Base-by-base conservation (phyloP, 176 grass and related monocot species). In the Miscanthus lutarioriparius region DNA sequence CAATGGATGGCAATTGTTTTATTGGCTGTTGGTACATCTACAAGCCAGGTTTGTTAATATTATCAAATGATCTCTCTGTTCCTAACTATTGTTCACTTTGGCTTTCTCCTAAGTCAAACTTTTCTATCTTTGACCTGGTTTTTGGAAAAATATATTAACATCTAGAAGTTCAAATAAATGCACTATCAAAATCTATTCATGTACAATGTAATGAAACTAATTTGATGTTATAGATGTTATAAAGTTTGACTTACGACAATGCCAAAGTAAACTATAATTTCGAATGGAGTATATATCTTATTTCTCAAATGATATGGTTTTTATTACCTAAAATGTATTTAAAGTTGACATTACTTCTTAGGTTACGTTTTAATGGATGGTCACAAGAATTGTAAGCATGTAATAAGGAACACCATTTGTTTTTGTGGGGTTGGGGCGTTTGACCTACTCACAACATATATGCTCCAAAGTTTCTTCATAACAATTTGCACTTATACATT, bases 1-100 rank as follows among this genome's bases (percentile, higher is more conserved):
- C 96, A 99, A 66, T 99, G 96, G 93, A 94, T 95, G 87, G 96
- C 93, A 40, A 92, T 99, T 70, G 76, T 94, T 76, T 90, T 99
- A 69, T 88, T 99, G 14, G 87, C 96, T 78, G 80, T 98, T 79
- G 96, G 96, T 70, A 99, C 96, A 68, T 96, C 96, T 67, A 94
- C 93, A 82, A 99, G 96, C 78, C 96, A 96, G 91, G 96, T 99
- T 77, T 80, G 48, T 78, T 77, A 25, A 74, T 65, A 69, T 40
- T 58, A 30, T 80, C 8, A 71, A 61, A 26, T 12, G 71, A 9
- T 25, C 58, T 70, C 63, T 64, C 17, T 67, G 48, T 91, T 71
- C 58, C n/a, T 10, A 59, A 12, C 23, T 62, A 25, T 62, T 62
- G 58, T 13, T 62, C n/a, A 62, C n/a, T 62, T 62, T 62, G 58